phyloP scores from a whole-genome alignment of 2,329 filamentous ascomycete genomes.

The Dryadomyces quercus-mongolicae region DNA sequence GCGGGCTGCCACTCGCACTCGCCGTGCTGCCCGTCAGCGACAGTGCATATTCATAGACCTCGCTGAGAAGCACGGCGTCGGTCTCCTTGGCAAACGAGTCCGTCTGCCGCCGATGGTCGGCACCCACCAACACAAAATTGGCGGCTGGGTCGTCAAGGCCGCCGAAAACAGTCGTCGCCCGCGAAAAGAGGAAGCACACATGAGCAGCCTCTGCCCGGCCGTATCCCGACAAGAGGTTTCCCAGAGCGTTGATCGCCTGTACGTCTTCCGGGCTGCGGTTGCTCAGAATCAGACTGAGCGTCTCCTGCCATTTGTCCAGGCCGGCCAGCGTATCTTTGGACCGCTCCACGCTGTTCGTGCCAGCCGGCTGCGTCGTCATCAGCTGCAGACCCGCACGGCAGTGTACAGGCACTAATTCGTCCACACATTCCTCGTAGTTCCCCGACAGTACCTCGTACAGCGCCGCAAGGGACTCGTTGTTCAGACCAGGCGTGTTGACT shows the following conservation, averaged over 20 bases:
- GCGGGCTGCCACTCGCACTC: conserved; percentile 44
- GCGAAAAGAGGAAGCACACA: conserved; percentile 83
- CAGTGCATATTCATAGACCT: conserved; percentile 85
- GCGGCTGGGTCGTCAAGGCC: conserved; percentile 71
- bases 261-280: conserved; percentile 73
- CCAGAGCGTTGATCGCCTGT: conserved; percentile 66
- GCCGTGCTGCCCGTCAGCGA: conserved; percentile 52
- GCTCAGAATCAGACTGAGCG: conserved; percentile 70
- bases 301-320: conserved; percentile 89
- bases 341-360: conserved; percentile 27
- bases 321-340: conserved; percentile 69
- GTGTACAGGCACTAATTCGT: conserved; percentile 87
- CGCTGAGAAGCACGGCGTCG: conserved; percentile 84
- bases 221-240: conserved; percentile 72
- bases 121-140: conserved; percentile 67
- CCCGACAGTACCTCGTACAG: conserved; percentile 90
- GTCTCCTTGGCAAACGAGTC: conserved; percentile 67
- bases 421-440: conserved; percentile 86
- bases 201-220: conserved; percentile 85
- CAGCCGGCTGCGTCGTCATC: conserved; percentile 58
- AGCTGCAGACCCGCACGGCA: conserved; percentile 87
- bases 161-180: conserved; percentile 57
- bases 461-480: conserved; percentile 78
- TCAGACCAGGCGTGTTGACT: conserved; percentile 68
- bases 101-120: conserved; percentile 62